Conservation (phyloP, 129 eudicot species). For the Arctium lappa region DNA sequence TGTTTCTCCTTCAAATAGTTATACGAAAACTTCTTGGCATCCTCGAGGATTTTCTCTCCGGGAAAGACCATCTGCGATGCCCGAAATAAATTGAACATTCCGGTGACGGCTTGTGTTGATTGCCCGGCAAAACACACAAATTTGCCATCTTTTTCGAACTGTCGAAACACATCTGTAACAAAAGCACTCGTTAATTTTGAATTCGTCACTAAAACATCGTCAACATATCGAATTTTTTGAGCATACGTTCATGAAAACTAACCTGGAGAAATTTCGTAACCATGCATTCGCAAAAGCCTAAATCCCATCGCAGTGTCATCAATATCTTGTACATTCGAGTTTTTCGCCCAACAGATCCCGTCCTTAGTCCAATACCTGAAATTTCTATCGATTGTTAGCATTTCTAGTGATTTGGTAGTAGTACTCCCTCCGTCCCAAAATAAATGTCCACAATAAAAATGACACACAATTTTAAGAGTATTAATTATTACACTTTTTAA, state of each 20-base stretch:
- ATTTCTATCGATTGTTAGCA: neutral
- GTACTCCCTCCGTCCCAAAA: too few relatives aligned
- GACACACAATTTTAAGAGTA: too few relatives aligned
- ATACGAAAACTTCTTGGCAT: slow-evolving; percentile 60
- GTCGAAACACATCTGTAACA: slow-evolving; percentile 61
- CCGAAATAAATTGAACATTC: slow-evolving; percentile 78
- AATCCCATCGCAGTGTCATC: slow-evolving; percentile 98
- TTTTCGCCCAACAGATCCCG: slow-evolving; percentile 96
- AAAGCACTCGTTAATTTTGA: neutral
- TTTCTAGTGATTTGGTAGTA: neutral
- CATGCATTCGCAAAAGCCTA: slow-evolving; percentile 81
- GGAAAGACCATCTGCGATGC: slow-evolving; percentile 78
- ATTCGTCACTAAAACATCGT: neutral
- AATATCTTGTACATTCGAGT: slow-evolving; percentile 73
- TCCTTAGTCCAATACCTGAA: slow-evolving; percentile 65
- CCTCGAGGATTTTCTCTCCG: slow-evolving; percentile 59
- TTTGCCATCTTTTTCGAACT: slow-evolving; percentile 70
- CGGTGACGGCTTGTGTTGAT: slow-evolving; percentile 89
- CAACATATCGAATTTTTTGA: neutral
- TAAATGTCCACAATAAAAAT: too few relatives aligned
- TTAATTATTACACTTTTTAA: too few relatives aligned
- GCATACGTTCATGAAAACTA: neutral
- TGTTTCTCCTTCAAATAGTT: slow-evolving; percentile 54
- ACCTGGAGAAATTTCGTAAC: slow-evolving; percentile 74
- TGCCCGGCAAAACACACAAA: slow-evolving; percentile 80